phyloP scores from a whole-genome alignment of 441 rosid genomes.

The Gossypium schwendimanii region DNA sequence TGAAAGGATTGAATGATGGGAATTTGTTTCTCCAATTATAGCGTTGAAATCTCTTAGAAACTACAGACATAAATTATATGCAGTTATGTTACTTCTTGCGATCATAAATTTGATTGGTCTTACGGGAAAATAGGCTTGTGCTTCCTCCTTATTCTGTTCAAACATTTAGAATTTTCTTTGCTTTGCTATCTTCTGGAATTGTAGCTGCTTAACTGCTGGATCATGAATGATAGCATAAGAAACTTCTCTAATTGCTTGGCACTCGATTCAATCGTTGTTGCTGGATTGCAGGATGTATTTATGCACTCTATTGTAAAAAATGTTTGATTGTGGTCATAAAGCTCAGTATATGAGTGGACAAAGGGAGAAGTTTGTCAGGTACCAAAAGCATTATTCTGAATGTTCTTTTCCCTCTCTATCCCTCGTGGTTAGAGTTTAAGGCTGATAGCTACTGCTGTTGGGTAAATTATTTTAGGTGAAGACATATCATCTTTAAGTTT shows the following conservation, averaged over 20 bases:
- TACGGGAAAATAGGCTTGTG: background rate
- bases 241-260: background rate
- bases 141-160: background rate
- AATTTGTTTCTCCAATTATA: background rate
- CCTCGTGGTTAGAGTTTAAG: background rate
- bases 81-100: background rate
- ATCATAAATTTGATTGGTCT: background rate
- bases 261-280: constrained; percentile 6
- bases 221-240: background rate
- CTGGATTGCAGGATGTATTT: constrained; percentile 40
- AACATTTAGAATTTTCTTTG: background rate
- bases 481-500: constrained; percentile 9
- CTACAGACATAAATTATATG: background rate
- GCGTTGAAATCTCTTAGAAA: background rate
- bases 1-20: background rate
- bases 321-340: constrained; percentile 64
- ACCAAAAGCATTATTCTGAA: background rate
- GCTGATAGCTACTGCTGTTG: background rate
- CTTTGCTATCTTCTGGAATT: background rate
- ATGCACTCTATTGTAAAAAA: constrained; percentile 36
- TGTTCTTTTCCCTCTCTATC: background rate
- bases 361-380: constrained; percentile 90
- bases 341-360: constrained; percentile 64
- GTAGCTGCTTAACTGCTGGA: background rate
- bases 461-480: background rate